phyloP scores from a whole-genome alignment of 441 rosid species.

The Eruca vesicaria region DNA sequence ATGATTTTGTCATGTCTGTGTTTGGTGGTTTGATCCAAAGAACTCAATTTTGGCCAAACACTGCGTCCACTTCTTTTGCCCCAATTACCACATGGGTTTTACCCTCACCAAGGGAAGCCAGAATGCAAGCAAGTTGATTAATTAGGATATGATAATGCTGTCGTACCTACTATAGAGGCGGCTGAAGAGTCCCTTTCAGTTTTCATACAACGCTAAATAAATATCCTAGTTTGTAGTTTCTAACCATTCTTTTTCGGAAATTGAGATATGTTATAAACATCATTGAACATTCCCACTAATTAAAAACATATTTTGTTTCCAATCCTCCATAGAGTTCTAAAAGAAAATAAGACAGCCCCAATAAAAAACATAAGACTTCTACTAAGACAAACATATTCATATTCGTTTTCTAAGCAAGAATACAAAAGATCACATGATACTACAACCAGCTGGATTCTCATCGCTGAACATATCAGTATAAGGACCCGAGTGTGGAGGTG shows the following conservation, averaged over 20 bases:
- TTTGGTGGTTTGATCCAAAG: too few species aligned
- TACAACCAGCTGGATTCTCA: conserved; percentile 85
- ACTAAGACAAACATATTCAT: conserved; percentile 27
- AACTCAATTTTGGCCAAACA: too few species aligned
- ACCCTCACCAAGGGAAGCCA: too few species aligned
- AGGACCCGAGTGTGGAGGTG: conserved; percentile 48
- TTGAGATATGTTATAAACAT: conserved; percentile 27
- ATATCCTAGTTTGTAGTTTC: not conserved
- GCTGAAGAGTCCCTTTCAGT: conserved; percentile 25
- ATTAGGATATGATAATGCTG: not conserved
- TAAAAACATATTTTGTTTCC: conserved; percentile 30
- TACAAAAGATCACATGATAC: conserved; percentile 63
- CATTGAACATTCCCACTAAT: conserved; percentile 23
- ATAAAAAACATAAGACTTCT: conserved; percentile 11
- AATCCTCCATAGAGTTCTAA: not conserved
- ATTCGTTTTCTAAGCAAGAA: conserved; percentile 24
- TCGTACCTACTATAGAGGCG: not conserved
- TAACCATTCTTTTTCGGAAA: not conserved
- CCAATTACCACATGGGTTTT: too few species aligned
- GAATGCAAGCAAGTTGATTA: not conserved
- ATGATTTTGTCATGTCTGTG: too few species aligned
- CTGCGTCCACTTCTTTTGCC: too few species aligned
- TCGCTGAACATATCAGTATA: conserved; percentile 78
- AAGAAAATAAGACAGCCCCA: not conserved
- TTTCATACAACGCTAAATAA: not conserved